phyloP scores from a whole-genome alignment of 75 land plant genomes.

The Sequoiadendron giganteum region DNA sequence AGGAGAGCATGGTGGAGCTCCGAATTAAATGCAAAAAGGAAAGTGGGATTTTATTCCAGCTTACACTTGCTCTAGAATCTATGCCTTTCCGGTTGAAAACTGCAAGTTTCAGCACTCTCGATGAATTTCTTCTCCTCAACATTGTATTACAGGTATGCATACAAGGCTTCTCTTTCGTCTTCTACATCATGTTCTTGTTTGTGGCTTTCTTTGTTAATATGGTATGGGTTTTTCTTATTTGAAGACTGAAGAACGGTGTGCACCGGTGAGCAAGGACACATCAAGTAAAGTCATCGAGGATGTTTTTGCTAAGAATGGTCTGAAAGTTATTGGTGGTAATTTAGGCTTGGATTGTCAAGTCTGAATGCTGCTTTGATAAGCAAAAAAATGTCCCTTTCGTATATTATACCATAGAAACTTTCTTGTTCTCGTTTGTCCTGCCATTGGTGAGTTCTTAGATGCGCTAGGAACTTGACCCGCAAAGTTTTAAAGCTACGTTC shows the following conservation, averaged over 20 bases:
- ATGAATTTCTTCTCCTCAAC: conserved; percentile 7
- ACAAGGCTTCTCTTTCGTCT: not conserved
- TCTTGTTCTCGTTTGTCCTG: no score
- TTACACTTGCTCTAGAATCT: not conserved
- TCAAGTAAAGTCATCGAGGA: not conserved
- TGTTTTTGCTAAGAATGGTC: not conserved
- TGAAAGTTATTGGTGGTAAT: not conserved
- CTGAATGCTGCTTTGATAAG: not conserved
- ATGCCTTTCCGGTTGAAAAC: not conserved
- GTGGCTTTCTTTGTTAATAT: not conserved
- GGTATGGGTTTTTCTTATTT: not conserved
- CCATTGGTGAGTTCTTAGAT: no score
- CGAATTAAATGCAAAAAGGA: conserved; percentile 8
- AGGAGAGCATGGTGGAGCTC: not conserved
- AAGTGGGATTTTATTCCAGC: not conserved
- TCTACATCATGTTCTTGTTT: not conserved
- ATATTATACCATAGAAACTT: no score
- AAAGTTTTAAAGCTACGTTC: no score
- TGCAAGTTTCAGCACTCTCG: not conserved
- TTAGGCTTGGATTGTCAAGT: not conserved
- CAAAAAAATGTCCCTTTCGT: not conserved
- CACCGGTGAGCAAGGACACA: not conserved
- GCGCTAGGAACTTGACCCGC: no score
- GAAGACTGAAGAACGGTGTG: not conserved
- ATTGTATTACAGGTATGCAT: conserved; percentile 4